Evolutionary conservation across 768 basidiomycete genomes (phyloP), one percentile per base, ranked within the genome.

Genomic region (Tricholoma furcatifolium): DNA sequence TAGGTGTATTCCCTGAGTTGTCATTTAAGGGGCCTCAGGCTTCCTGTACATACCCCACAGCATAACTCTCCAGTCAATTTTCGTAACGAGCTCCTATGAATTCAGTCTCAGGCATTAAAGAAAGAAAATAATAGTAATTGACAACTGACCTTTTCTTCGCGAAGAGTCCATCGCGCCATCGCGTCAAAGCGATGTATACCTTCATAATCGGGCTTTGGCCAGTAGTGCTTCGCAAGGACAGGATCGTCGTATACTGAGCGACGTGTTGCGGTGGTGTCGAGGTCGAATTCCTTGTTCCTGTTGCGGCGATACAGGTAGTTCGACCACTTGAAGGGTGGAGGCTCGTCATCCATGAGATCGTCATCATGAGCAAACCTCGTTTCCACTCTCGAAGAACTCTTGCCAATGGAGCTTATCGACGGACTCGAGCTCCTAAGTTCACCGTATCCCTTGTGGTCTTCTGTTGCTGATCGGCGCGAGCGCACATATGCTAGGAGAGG

Each of bases 1-100:
- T 69, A 36, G 38, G 14, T 7, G 18, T 15, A 21, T 20, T 41
- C 27, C 15, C 14, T 24, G 12, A 6, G 18, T 17, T 3, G 34
- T 31, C 15, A 45, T 20, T 15, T 36, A 17, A 3, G 17, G 15
- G 47, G 39, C n/a, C 34, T 24, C 32, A 27, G 1, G 31, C 12
- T 27, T 39, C n/a, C n/a, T 27, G 27, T 27, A 4, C 27, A 53
- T 47, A 62, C 66, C 70, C 73, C 77, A 78, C 4, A 78, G 50
- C 78, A 85, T 79, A 36, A 86, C 76, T 54, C 75, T 83, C 77
- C 79, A 83, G 58, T 87, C 83, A 27, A 83, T 72, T 58, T 81
- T 83, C 40, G 82, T 69, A 21, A 82, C 61, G 8, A 83, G 61
- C 10, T 68, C 71, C 78, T 82, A 48, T 24, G 27, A 14, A 50